These are phyloP conservation scores for Ilex paraguariensis DNA, from an alignment of 305 asterid species.

Conservation along the genomic window DNA sequence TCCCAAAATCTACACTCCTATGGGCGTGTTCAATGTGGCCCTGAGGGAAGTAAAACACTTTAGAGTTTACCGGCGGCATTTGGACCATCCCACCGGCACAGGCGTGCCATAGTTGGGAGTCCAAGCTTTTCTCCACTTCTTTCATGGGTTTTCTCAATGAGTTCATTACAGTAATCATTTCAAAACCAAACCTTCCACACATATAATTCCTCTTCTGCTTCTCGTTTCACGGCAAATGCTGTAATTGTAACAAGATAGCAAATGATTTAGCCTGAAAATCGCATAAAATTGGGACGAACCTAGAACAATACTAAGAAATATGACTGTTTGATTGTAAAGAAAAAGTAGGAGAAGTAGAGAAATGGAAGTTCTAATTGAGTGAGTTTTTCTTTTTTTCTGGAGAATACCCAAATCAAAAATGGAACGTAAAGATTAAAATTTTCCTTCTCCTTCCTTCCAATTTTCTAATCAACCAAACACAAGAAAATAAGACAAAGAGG, in stretches of 20 bases:
- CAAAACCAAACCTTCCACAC: not conserved
- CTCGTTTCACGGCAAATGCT: not conserved
- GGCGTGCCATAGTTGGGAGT: constrained; percentile 85
- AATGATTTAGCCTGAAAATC: not conserved
- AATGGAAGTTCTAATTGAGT: not conserved
- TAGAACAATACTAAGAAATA: not conserved
- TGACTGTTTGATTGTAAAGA: not conserved
- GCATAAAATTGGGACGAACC: not conserved
- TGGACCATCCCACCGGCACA: constrained; percentile 92
- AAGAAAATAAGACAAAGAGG: no score
- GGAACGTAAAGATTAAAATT: no score
- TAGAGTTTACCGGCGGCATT: constrained; percentile 51
- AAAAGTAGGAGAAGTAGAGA: no score
- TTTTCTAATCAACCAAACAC: not conserved
- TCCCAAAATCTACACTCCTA: constrained; percentile 40
- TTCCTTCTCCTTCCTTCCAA: not conserved
- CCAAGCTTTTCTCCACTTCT: constrained; percentile 51
- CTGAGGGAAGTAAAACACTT: constrained; percentile 73
- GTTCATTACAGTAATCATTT: constrained; percentile 63
- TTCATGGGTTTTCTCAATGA: constrained; percentile 42
- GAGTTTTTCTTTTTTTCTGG: no score
- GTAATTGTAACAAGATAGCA: not conserved
- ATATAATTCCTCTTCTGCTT: not conserved
- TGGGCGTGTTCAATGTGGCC: constrained; percentile 79
- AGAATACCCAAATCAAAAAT: not conserved